Conservation (phyloP, 2,329 filamentous ascomycete species). For the Aspergillus bombycis region DNA sequence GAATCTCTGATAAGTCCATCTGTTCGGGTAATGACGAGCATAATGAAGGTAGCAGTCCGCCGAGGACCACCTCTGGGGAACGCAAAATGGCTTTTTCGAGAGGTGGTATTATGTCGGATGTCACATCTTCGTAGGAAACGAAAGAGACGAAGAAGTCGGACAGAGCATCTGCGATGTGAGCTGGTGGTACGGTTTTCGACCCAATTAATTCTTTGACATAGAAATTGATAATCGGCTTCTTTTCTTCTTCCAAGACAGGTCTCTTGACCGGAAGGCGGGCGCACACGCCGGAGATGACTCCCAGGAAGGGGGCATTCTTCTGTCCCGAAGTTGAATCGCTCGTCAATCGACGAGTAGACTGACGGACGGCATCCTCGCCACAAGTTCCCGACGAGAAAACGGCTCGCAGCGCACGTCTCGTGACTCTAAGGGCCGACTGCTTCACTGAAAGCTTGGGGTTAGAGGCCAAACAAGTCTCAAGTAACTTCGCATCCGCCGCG, state of each 20-base stretch:
- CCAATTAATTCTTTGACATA: constrained; percentile 84
- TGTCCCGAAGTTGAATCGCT: constrained; percentile 66
- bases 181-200: constrained; percentile 71
- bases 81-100: constrained; percentile 88
- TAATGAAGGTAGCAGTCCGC: constrained; percentile 75
- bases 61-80: constrained; percentile 85
- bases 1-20: constrained; percentile 76
- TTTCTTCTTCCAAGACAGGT: constrained; percentile 65
- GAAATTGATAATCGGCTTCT: constrained; percentile 76
- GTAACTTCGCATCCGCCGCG: constrained; percentile 68
- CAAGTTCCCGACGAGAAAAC: constrained; percentile 64
- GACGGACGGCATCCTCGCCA: constrained; percentile 63
- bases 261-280: constrained; percentile 69
- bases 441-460: constrained; percentile 66
- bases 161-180: constrained; percentile 72
- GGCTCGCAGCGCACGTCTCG: constrained; percentile 76
- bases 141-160: constrained; percentile 82
- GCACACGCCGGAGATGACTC: constrained; percentile 84
- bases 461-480: constrained; percentile 77
- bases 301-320: constrained; percentile 76
- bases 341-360: constrained; percentile 68
- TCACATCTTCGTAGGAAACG: constrained; percentile 72
- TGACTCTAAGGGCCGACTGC: constrained; percentile 74
- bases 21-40: constrained; percentile 68
- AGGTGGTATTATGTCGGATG: constrained; percentile 74